A percentile compares a stretch with the other conserved stretches of the same genome.
Evolutionary conservation across 192 early-diverging fungal species (phyloP).

Genomic region (Coemansia sp.): DNA sequence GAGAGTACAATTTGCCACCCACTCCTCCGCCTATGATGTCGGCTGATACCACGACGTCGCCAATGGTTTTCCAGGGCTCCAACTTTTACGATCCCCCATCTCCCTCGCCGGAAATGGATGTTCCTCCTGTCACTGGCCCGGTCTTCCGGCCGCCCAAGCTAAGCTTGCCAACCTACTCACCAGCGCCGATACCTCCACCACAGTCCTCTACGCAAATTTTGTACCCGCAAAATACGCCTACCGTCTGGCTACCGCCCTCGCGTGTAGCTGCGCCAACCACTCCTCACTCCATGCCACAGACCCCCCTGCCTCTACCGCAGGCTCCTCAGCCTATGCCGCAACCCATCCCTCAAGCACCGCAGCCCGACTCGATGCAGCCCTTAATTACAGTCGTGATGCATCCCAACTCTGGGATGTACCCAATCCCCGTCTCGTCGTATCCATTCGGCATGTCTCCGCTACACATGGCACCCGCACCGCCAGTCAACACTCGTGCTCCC

Average conservation of each 20-base stretch:
- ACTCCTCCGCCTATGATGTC: not conserved
- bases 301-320: not conserved
- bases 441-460: constrained; percentile 7
- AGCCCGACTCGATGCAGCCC: not conserved
- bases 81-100: not conserved
- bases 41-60: not conserved
- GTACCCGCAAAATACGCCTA: constrained; percentile 18
- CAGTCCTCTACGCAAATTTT: not conserved
- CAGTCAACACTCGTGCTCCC: not conserved
- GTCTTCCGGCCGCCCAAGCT: not conserved
- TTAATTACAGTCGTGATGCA: constrained; percentile 10
- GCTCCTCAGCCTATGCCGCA: not conserved
- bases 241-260: constrained; percentile 18
- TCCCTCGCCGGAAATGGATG: not conserved
- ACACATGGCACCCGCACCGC: not conserved
- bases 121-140: not conserved
- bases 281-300: not conserved
- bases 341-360: not conserved
- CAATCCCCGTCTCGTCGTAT: not conserved
- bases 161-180: not conserved
- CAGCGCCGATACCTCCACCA: not conserved
- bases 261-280: not conserved
- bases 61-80: constrained; percentile 5
- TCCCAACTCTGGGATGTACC: not conserved
- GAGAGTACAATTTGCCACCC: not conserved